Base-by-base conservation (phyloP, 441 rosid species). In the Omphalea diandra region DNA sequence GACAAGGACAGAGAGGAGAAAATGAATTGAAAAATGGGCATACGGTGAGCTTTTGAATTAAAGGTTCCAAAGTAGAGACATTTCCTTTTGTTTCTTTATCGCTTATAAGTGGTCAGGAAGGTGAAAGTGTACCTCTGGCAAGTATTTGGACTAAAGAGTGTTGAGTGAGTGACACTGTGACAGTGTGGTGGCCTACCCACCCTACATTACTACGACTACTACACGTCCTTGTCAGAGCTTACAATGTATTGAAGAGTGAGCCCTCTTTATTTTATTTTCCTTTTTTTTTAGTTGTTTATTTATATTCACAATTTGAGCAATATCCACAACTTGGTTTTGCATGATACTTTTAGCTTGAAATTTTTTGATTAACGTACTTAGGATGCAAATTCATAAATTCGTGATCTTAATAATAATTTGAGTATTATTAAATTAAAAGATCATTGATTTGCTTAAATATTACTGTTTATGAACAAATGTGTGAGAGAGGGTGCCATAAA, bases 31-130 rank as follows among this genome's bases (percentile, higher is more conserved):
- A 83, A 79, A 70, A 61, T 68, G 54, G 65, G 65, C 14, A 29
- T 6, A 49, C 33, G 29, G 29, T 15, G 52, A 63, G 79, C 77
- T 80, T 86, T 80, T 67, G 83, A 80, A 81, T 60, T 77, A 75
- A 77, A 80, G 78, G 63, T 55, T 74, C 10, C 63, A 75, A n/a
- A 71, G 61, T 74, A 79, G 74, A 72, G 82, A 65, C 75, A 72
- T 63, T 71, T 15, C 22, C 64, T 63, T 64, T 80, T 33, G 67
- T 71, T 68, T 66, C 38, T 69, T 63, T 76, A 67, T 76, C 55
- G 73, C 53, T 61, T 41, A n/a, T n/a, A n/a, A 31, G 44, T 3
- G 11, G 36, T 65, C 9, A 20, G 49, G 55, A 43, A 47, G 26
- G 67, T 27, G 74, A 20, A 31, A 22, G 52, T 31, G 63, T 46